A percentile compares a stretch with the other conserved stretches of the same genome.
phyloP scores from a whole-genome alignment of 208 protist species.

The Crithidia sp. region DNA sequence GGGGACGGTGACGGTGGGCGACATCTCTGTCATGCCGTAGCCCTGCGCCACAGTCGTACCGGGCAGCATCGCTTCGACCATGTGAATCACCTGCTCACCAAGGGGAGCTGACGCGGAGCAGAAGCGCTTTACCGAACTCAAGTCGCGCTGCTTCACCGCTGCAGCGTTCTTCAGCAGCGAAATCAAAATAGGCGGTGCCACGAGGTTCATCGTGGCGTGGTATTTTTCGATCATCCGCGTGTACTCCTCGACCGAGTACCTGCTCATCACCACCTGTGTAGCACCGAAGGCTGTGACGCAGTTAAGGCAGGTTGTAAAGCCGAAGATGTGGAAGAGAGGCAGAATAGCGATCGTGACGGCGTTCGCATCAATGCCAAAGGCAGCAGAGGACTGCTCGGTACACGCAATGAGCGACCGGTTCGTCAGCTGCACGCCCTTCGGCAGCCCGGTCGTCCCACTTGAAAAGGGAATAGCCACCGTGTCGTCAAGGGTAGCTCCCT shows the following conservation, averaged over 20 bases:
- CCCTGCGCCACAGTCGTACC: conserved; percentile 41
- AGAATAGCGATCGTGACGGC: conserved; percentile 53
- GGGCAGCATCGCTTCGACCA: conserved; percentile 26
- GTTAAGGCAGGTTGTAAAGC: conserved; percentile 52
- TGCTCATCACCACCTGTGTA: conserved; percentile 46
- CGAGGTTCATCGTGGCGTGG: conserved; percentile 44
- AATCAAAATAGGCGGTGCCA: conserved; percentile 83
- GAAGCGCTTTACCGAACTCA: conserved; percentile 34
- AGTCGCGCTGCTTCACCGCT: conserved; percentile 31
- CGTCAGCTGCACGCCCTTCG: conserved; percentile 72
- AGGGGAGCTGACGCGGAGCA: conserved; percentile 69
- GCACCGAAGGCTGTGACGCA: conserved; percentile 20
- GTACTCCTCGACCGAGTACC: conserved; percentile 48
- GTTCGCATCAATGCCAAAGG: background rate
- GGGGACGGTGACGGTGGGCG: conserved; percentile 33
- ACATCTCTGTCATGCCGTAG: conserved; percentile 84
- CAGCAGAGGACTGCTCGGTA: conserved; percentile 29
- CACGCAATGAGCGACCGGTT: conserved; percentile 33
- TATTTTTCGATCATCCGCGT: conserved; percentile 48
- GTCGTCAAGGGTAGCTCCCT: conserved; percentile 34
- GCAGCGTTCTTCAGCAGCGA: conserved; percentile 64
- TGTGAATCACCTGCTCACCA: conserved; percentile 32
- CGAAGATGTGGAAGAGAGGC: conserved; percentile 88
- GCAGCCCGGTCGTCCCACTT: conserved; percentile 40
- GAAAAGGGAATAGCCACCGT: conserved; percentile 52